phyloP scores from a whole-genome alignment of 78 protist genomes.

The Anaeramoeba ignava region DNA sequence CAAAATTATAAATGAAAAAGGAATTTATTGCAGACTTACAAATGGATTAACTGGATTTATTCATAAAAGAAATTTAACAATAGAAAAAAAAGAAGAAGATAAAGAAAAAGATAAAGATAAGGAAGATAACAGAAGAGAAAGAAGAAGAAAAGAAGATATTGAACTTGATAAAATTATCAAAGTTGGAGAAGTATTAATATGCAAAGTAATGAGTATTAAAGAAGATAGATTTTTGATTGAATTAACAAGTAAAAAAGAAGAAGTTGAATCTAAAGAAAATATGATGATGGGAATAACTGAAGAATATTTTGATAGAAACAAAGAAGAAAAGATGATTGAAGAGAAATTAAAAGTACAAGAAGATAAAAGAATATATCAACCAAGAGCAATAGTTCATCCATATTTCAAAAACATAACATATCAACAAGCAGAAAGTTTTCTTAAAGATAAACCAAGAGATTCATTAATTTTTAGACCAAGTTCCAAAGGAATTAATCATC shows the following conservation, averaged over 20 bases:
- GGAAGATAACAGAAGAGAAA: background rate
- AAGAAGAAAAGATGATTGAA: background rate
- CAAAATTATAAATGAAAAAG: background rate
- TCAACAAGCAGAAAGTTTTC: background rate
- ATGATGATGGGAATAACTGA: background rate
- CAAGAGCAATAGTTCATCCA: background rate
- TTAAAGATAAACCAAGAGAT: background rate
- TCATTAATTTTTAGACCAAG: background rate
- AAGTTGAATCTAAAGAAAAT: background rate
- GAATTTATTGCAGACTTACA: background rate
- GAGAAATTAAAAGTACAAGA: background rate
- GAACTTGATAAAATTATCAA: background rate
- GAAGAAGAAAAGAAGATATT: background rate
- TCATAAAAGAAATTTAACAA: background rate
- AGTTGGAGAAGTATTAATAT: background rate
- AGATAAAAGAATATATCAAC: background rate
- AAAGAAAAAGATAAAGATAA: background rate
- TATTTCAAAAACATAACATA: background rate
- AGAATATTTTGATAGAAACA: background rate
- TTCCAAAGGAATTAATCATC: background rate
- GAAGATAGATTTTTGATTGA: background rate
- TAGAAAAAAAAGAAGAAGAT: background rate
- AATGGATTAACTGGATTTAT: background rate
- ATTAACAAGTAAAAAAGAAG: background rate
- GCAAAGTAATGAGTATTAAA: background rate